phyloP scores from a whole-genome alignment of 2,329 filamentous ascomycete species.

The Phyllosticta citribraziliensis region DNA sequence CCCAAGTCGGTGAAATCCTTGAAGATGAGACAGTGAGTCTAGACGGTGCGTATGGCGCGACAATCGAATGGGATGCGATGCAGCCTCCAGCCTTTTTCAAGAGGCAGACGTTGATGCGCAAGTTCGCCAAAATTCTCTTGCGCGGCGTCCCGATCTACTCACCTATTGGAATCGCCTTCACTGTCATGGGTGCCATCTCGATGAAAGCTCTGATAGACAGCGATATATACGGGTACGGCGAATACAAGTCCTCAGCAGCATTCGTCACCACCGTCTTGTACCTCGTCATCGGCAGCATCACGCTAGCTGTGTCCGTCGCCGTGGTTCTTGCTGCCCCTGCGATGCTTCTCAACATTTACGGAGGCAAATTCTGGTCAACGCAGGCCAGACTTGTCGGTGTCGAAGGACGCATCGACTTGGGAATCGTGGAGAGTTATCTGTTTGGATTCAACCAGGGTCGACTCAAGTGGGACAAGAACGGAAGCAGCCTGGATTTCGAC shows the following conservation, averaged over 20 bases:
- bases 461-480: conserved; percentile 21
- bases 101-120: conserved; percentile 20
- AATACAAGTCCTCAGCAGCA: neutral
- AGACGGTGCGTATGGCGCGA: conserved; percentile 32
- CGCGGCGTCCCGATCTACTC: conserved; percentile 16
- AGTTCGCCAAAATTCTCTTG: conserved; percentile 15
- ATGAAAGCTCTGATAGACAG: too few relatives aligned
- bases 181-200: neutral
- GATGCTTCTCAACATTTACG: conserved; percentile 28
- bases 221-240: too few relatives aligned
- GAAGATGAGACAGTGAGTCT: conserved; percentile 36
- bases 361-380: conserved; percentile 31
- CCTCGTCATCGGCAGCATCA: conserved; percentile 1
- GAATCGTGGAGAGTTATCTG: conserved; percentile 28
- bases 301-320: conserved; percentile 18
- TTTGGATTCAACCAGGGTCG: conserved; percentile 23
- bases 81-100: conserved; percentile 22
- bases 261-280: conserved; percentile 11
- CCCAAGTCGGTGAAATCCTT: conserved; percentile 32
- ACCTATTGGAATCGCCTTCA: conserved; percentile 11
- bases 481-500: conserved; percentile 24
- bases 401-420: conserved; percentile 31
- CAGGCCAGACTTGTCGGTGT: conserved; percentile 37
- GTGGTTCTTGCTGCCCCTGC: conserved; percentile 24
- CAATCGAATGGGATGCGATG: conserved; percentile 36